Percentiles rank a stretch among this genome's conserved stretches.
Evolutionary conservation across 768 basidiomycete species (phyloP).

Genomic region (Collybia sordida): DNA sequence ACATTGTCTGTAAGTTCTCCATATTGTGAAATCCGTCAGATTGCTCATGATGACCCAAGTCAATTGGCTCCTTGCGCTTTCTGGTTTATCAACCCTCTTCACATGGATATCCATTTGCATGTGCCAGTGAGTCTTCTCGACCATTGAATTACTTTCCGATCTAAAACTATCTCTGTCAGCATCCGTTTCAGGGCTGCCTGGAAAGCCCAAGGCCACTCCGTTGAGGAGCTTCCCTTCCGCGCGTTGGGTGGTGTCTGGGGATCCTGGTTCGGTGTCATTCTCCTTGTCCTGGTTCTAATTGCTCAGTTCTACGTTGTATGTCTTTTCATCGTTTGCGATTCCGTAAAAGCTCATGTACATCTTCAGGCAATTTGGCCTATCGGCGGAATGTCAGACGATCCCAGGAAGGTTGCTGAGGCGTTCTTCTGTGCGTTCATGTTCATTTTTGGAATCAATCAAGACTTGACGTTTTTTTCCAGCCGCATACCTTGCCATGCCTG

Average conservation of each 20-base stretch:
- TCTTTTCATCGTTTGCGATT: not conserved
- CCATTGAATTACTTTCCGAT: not conserved
- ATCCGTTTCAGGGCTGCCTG: slow-evolving; percentile 47
- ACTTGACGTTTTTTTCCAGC: slow-evolving; percentile 16
- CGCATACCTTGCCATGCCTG: slow-evolving; percentile 38
- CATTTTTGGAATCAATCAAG: not conserved
- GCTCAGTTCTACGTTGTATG: slow-evolving; percentile 45
- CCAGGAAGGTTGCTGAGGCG: slow-evolving; percentile 24
- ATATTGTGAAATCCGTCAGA: not conserved
- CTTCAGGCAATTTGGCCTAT: slow-evolving; percentile 39
- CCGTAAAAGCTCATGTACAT: not conserved
- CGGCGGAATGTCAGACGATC: slow-evolving; percentile 29
- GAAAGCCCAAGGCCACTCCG: slow-evolving; percentile 41
- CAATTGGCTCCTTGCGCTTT: slow-evolving; percentile 43
- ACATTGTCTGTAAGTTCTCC: slow-evolving; percentile 34
- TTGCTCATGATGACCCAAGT: slow-evolving; percentile 21
- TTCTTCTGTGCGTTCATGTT: slow-evolving; percentile 36
- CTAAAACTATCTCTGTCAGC: slow-evolving; percentile 14
- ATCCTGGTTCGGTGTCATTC: slow-evolving; percentile 44
- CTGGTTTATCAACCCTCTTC: slow-evolving; percentile 47
- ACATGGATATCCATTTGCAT: slow-evolving; percentile 45
- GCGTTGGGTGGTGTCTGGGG: slow-evolving; percentile 44
- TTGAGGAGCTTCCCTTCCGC: slow-evolving; percentile 44
- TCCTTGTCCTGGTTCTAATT: slow-evolving; percentile 38
- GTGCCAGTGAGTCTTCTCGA: slow-evolving; percentile 36